A percentile compares a stretch with the other conserved stretches of the same genome.
phyloP scores from a whole-genome alignment of 2,329 filamentous ascomycete genomes.

The Tolypocladium sp. region DNA sequence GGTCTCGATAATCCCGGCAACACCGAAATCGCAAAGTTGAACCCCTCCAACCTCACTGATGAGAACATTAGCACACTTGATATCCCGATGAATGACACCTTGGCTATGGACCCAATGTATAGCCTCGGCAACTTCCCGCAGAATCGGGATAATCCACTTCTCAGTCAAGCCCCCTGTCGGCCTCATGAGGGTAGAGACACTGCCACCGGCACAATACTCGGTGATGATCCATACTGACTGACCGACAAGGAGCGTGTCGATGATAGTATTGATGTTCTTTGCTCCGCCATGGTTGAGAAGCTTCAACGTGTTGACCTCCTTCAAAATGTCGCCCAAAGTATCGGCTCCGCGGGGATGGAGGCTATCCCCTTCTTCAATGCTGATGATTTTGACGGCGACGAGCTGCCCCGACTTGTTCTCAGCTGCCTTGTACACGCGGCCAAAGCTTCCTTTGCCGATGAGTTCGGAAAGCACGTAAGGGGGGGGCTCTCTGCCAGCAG shows the following conservation, averaged over 20 bases:
- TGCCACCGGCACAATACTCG: slow-evolving; percentile 78
- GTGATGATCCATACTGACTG: slow-evolving; percentile 83
- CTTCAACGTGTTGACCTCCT: slow-evolving; percentile 61
- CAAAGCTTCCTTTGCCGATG: slow-evolving; percentile 67
- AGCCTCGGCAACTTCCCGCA: slow-evolving; percentile 57
- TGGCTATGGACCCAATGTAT: slow-evolving; percentile 59
- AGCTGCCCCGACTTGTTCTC: slow-evolving; percentile 37
- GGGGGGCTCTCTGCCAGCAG: slow-evolving; percentile 50
- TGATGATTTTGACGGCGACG: slow-evolving; percentile 77
- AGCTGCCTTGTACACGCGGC: slow-evolving; percentile 61
- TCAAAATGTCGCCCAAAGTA: slow-evolving; percentile 60
- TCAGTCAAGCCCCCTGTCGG: slow-evolving; percentile 59
- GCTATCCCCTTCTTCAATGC: slow-evolving; percentile 69
- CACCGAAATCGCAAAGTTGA: slow-evolving; percentile 78
- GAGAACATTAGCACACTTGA: slow-evolving; percentile 72
- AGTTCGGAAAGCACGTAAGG: slow-evolving; percentile 61
- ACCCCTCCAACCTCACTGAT: slow-evolving; percentile 69
- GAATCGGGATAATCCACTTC: slow-evolving; percentile 59
- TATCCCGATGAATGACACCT: slow-evolving; percentile 62
- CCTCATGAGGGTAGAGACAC: slow-evolving; percentile 64
- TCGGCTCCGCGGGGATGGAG: slow-evolving; percentile 55
- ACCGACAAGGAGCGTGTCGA: slow-evolving; percentile 69
- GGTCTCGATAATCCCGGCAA: slow-evolving; percentile 68
- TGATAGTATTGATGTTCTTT: slow-evolving; percentile 73
- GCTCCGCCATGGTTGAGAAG: slow-evolving; percentile 65